Base-by-base conservation (phyloP, 2,329 filamentous ascomycete species). In the Capronia americana region DNA sequence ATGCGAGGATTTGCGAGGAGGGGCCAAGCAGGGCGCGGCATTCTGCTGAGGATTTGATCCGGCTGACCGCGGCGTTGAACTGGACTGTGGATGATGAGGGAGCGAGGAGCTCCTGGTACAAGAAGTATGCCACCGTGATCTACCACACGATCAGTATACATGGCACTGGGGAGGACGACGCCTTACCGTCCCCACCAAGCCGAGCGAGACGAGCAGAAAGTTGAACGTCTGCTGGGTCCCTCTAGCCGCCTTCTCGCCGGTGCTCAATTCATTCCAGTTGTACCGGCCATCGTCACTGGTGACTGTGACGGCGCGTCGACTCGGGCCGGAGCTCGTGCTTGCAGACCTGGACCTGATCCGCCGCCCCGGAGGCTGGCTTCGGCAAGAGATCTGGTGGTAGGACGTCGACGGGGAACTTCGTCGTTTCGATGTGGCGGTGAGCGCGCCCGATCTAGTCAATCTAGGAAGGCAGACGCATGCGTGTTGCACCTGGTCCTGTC, bases 181-280 rank as follows among this genome's bases (percentile, higher is more conserved):
- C 73, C 84, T 69, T 83, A 92, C 91, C 41, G 93, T 97, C 72
- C 94, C 82, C 38, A 88, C 85, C 11, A 93, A 79, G 28, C 94
- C 94, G 7, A 89, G 82, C 1, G 92, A 72, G 8, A 97, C 87
- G 69, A 97, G 79, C 71, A 90, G 85, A 71, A 97, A 88, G 79
- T 98, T 97, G 82, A 96, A 90, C 17, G 90, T 91, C 78, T 97
- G 94, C 78, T 97, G 93, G 0, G 92, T 94, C 8, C 92, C 91
- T 46, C 94, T 87, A 26, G 90, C 90, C 2, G 89, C 88, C 78
- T 97, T 97, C 77, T 97, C 94, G 56, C 82, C 82, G 0, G 80
- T 82, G 0, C 89, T 92, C 2, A 98, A 85, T 62, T 95, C 84
- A 2, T 82, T 85, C 94, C 94, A 98, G 3, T 88, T 87, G 1